Evolutionary conservation across 768 basidiomycete genomes (phyloP).

Genomic region (Termitomyces sp.): DNA sequence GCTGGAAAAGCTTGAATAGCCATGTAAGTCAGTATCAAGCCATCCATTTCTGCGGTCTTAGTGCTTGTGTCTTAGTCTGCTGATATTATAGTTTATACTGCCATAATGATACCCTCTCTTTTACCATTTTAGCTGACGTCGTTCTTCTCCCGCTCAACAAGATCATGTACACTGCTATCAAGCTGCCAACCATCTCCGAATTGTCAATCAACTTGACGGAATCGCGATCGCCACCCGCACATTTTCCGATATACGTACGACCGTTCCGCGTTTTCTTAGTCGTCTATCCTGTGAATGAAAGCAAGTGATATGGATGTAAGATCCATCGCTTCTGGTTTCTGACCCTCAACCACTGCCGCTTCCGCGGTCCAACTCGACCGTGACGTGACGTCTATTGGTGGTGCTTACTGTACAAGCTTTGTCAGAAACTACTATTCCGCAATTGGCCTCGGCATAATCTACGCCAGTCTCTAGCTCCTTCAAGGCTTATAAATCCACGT

Average conservation of each 20-base stretch:
- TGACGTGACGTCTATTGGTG: neutral
- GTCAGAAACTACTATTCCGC: neutral
- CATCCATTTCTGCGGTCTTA: neutral
- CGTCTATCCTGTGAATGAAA: neutral
- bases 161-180: neutral
- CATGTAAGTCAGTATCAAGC: neutral
- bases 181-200: neutral
- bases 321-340: neutral
- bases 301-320: neutral
- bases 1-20: constrained; percentile 85
- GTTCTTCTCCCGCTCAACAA: neutral
- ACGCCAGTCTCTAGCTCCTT: neutral
- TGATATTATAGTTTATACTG: neutral
- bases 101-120: constrained; percentile 11
- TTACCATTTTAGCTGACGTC: neutral
- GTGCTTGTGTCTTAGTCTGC: neutral
- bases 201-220: neutral
- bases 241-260: constrained; percentile 11
- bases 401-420: neutral
- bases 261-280: neutral
- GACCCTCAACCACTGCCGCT: neutral
- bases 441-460: neutral
- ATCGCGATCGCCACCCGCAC: neutral
- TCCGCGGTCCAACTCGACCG: neutral
- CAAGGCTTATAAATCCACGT: neutral